Base-by-base conservation (phyloP, 1,139 yeast species). In the Candida tropicalis region DNA sequence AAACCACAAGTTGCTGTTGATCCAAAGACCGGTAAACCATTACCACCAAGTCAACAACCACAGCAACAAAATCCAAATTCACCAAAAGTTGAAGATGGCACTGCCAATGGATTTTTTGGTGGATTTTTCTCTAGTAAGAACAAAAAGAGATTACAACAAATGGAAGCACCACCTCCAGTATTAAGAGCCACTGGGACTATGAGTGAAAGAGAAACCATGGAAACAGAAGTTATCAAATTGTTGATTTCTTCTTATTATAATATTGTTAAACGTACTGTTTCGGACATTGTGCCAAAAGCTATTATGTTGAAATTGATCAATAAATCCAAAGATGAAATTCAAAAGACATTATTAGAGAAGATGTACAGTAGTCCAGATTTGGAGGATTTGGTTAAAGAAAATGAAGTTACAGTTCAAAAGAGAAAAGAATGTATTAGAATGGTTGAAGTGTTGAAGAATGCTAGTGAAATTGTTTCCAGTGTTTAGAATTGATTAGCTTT, bases 141-240 rank as follows among this genome's bases (percentile, higher is more conserved):
- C 66, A 93, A 91, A 69, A 91, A 91, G 79, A 84, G 95, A 67
- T 77, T 91, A 59, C 97, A 95, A 37, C 85, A 91, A 24, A 88
- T 93, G 95, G 99, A 93, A 65, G 91, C 97, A 2, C 99, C 99
- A 39, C 99, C 99, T 35, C 82, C 96, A 31, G 91, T 90, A 11
- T 81, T 93, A 62, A 87, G 93, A 65, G 99, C 99, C 5, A 83
- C 96, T 18, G 98, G 98, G 35, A 83, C 87, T 46, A 84, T 93
- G 88, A 81, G 96, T 18, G 99, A 93, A 63, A 84, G 97, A 56
- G 99, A 93, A 69, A 82, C 91, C 27, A 86, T 88, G 82, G 99
- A 93, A 67, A 93, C 98, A 0, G 99, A 93, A 60, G 98, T 93
- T 33, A 93, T 93, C 62, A 93, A 93, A 72, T 77, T 93, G 53